Percentiles rank a stretch among this genome's conserved stretches.
phyloP scores from a whole-genome alignment of 345 rosid species.

The Brassica cretica region DNA sequence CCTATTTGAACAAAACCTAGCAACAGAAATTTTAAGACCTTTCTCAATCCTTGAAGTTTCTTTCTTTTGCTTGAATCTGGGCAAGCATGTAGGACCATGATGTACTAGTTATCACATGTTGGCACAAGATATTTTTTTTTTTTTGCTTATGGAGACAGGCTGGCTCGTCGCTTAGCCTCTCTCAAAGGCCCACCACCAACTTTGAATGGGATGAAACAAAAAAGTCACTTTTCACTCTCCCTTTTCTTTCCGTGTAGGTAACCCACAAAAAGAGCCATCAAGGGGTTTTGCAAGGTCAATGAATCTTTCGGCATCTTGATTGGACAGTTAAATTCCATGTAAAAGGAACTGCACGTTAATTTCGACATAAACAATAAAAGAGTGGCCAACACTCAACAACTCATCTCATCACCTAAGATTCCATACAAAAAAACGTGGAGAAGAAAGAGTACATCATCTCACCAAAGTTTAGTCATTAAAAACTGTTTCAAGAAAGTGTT shows the following conservation, averaged over 20 bases:
- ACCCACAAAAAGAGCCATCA: constrained; percentile 1
- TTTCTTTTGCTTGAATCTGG: constrained; percentile 26
- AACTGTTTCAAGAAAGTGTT: constrained; percentile 4
- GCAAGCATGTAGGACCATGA: constrained; percentile 33
- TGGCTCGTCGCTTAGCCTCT: constrained; percentile 28
- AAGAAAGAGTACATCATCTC: neutral
- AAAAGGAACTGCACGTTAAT: constrained; percentile 4
- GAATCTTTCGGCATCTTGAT: constrained; percentile 22
- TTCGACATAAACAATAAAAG: neutral
- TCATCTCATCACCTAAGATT: constrained; percentile 6
- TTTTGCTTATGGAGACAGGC: neutral
- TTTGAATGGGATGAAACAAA: constrained; percentile 21
- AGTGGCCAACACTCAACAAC: constrained; percentile 3
- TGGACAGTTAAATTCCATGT: neutral
- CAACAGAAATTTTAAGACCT: neutral
- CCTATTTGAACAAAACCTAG: neutral
- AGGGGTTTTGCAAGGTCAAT: constrained; percentile 20
- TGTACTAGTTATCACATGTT: constrained; percentile 31
- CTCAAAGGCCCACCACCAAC: constrained; percentile 35
- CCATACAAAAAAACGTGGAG: constrained; percentile 18
- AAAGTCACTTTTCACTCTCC: constrained; percentile 32
- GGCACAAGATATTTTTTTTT: constrained; percentile 1
- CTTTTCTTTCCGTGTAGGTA: neutral
- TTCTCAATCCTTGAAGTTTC: constrained; percentile 8
- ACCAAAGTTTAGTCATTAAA: neutral